These are phyloP conservation scores for Candida wancherniae DNA, from an alignment of 805 yeast species.

Conservation along the genomic window DNA sequence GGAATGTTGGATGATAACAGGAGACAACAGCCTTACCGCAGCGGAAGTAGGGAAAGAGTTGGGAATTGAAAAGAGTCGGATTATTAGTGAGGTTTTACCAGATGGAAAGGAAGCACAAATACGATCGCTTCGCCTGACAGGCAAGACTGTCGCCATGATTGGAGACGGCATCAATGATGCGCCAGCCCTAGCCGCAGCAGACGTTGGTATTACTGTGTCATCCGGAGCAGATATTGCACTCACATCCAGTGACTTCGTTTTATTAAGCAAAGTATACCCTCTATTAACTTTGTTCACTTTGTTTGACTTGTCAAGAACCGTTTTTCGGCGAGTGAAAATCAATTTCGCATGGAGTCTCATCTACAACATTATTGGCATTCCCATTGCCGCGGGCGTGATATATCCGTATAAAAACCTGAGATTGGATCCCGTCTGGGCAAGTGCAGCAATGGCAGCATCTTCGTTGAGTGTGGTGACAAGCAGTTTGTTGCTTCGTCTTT, in stretches of 20 bases:
- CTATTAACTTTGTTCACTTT: constrained; percentile 50
- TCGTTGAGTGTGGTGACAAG: constrained; percentile 56
- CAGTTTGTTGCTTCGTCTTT: constrained; percentile 48
- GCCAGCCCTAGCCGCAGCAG: constrained; percentile 70
- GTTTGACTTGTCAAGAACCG: constrained; percentile 46
- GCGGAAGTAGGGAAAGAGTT: constrained; percentile 59
- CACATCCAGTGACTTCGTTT: constrained; percentile 68
- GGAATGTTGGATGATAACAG: constrained; percentile 71
- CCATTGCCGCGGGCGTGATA: constrained; percentile 64
- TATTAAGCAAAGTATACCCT: constrained; percentile 51
- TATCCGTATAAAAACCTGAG: constrained; percentile 53
- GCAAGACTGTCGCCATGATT: constrained; percentile 55
- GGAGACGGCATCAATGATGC: constrained; percentile 87
- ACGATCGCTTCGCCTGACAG: constrained; percentile 44
- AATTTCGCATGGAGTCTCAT: constrained; percentile 58
- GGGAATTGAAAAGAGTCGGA: constrained; percentile 46
- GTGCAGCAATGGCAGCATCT: constrained; percentile 61
- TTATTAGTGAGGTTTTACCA: constrained; percentile 70
- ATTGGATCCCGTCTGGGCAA: constrained; percentile 60
- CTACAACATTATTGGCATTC: constrained; percentile 54
- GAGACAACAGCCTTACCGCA: constrained; percentile 68
- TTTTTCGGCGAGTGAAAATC: constrained; percentile 50
- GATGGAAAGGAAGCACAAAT: constrained; percentile 64
- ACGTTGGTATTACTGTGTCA: constrained; percentile 73
- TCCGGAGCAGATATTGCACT: constrained; percentile 74